Evolutionary conservation across 2,329 filamentous ascomycete species (phyloP), one percentile per base, ranked within the genome.

Genomic region (Exophiala lecanii-corni): DNA sequence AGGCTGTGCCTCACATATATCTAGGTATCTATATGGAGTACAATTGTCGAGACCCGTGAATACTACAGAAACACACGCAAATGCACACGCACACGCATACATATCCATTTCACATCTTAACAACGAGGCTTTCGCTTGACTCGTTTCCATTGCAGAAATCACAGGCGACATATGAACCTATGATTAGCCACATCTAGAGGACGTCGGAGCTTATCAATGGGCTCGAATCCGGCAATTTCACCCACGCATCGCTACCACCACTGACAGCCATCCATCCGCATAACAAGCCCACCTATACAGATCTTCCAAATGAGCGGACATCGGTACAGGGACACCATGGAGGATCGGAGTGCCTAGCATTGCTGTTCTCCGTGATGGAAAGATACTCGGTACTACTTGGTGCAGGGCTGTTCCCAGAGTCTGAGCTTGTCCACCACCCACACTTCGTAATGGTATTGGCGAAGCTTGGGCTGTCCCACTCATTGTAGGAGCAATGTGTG

Each of bases 221-320:
- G n/a, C n/a, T n/a, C n/a, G n/a, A n/a, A n/a, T n/a, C n/a, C n/a
- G n/a, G n/a, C n/a, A n/a, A n/a, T n/a, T n/a, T n/a, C 43, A 51
- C 30, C 36, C 43, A 30, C 49, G 45, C 70, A 94, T 83, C 15
- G 82, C 75, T 4, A 96, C 77, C 39, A 88, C 85, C 31, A 96
- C 66, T 63, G 88, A 87, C 18, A 95, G 64, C 84, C 89, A 98
- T 0, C 92, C 92, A 66, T 98, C 92, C 0, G 88, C 81, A 70
- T 96, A 97, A 2, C 87, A 81, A 3, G 86, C 84, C 58, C 84
- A 84, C 43, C 81, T 76, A 67, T 92, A 85, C 45, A 98, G 63
- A 35, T 96, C 91, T 58, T 88, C 85, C 13, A 98, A 65, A 17
- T 82, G 82, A 1, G 89, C 85, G 46, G 72, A 68, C 69, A 97